Percentiles rank a stretch among this genome's conserved stretches.
Evolutionary conservation across 2,329 filamentous ascomycete genomes (phyloP).

Genomic region (Xylariaceae sp.): DNA sequence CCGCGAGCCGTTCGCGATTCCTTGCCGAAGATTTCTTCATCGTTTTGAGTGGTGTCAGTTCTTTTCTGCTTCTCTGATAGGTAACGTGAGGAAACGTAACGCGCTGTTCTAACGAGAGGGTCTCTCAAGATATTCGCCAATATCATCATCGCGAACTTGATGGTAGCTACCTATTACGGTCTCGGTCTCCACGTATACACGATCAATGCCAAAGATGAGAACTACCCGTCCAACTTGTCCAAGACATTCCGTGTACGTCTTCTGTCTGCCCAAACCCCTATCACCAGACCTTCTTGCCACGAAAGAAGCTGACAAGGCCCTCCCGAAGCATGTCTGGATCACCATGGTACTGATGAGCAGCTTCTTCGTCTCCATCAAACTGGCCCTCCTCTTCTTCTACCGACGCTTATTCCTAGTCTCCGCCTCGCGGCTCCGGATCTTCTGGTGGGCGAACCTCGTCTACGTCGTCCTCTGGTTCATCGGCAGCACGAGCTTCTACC

Average conservation of each 20-base stretch:
- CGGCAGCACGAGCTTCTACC: conserved; percentile 20
- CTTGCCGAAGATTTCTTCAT: conserved; percentile 19
- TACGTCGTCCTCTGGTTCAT: conserved; percentile 22
- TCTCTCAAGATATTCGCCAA: conserved; percentile 17
- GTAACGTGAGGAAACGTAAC: neutral
- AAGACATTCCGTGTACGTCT: conserved; percentile 18
- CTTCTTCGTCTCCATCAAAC: conserved; percentile 21
- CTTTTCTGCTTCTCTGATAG: neutral
- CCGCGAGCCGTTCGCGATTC: conserved; percentile 12
- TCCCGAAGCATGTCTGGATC: conserved; percentile 20
- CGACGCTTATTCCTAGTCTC: conserved; percentile 18
- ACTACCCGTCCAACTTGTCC: conserved; percentile 19
- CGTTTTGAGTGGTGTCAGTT: conserved; percentile 18
- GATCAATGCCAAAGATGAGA: conserved; percentile 15
- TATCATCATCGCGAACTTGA: conserved; percentile 21
- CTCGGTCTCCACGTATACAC: conserved; percentile 18
- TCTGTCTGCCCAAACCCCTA: neutral
- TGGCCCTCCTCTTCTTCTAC: conserved; percentile 24
- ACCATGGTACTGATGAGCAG: conserved; percentile 23
- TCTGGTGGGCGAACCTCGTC: conserved; percentile 22
- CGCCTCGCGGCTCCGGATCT: conserved; percentile 14
- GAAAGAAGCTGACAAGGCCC: too few species aligned
- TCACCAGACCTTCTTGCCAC: neutral
- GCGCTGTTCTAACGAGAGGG: too few species aligned
- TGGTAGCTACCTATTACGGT: conserved; percentile 21